Evolutionary conservation across 1,284 basidiomycete species (phyloP).

Genomic region (Marasmius fiardii): DNA sequence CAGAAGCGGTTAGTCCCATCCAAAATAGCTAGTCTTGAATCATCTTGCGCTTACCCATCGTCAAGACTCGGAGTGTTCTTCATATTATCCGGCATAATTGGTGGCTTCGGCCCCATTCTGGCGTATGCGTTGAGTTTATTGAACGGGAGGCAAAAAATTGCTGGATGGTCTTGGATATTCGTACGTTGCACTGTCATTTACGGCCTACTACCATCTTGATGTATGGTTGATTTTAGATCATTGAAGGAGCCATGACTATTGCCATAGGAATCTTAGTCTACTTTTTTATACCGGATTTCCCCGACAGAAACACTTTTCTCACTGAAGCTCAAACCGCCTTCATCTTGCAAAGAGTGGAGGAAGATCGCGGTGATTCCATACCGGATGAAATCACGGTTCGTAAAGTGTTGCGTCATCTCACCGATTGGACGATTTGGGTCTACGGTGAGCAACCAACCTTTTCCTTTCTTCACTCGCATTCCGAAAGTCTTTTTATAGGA

Average conservation of each 20-base stretch:
- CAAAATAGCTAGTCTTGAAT: background rate
- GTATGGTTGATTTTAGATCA: slow-evolving; percentile 3
- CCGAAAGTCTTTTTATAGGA: slow-evolving; percentile 20
- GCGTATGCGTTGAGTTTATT: slow-evolving; percentile 13
- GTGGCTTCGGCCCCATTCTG: slow-evolving; percentile 14
- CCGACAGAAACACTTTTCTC: slow-evolving; percentile 10
- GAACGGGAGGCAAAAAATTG: slow-evolving; percentile 7
- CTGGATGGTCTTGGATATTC: slow-evolving; percentile 14
- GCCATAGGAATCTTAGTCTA: slow-evolving; percentile 1
- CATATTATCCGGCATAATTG: slow-evolving; percentile 12
- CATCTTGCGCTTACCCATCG: background rate
- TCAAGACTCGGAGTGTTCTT: slow-evolving; percentile 14
- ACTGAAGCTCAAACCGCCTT: slow-evolving; percentile 6
- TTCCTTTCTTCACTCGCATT: too few species aligned
- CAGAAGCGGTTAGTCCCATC: slow-evolving; percentile 4
- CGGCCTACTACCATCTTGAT: too few species aligned
- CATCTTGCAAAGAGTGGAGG: slow-evolving; percentile 3
- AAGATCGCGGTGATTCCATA: slow-evolving; percentile 12
- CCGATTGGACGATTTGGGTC: slow-evolving; percentile 42
- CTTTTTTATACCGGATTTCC: slow-evolving; percentile 10
- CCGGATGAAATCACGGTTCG: slow-evolving; percentile 33
- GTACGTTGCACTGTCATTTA: background rate
- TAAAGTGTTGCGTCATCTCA: slow-evolving; percentile 34
- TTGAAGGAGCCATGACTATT: slow-evolving; percentile 10
- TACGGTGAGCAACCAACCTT: slow-evolving; percentile 27